Conservation (phyloP, 2,329 filamentous ascomycete genomes). For the Xylariales sp. region DNA sequence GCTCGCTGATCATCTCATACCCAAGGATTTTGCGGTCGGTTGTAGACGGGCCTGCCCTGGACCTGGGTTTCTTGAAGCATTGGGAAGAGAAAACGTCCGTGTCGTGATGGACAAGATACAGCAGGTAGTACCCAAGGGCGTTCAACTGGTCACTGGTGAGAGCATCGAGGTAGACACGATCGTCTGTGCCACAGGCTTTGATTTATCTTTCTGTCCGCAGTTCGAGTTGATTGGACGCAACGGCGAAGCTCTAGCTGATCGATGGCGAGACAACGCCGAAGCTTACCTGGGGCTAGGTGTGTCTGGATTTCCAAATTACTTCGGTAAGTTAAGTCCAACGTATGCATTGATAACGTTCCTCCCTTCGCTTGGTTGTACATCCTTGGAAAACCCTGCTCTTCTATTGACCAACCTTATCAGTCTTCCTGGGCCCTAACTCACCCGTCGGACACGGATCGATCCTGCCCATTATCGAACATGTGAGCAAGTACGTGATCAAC, state of each 20-base stretch:
- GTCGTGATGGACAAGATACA: background rate
- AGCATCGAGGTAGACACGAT: background rate
- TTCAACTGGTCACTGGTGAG: background rate
- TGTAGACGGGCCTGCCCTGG: background rate
- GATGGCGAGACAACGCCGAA: background rate
- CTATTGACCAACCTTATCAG: background rate
- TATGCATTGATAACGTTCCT: too few species aligned
- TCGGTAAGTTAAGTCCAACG: background rate
- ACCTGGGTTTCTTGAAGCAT: background rate
- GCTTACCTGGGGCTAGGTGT: background rate
- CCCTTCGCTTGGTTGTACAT: too few species aligned
- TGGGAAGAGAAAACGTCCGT: background rate
- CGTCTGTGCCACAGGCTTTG: conserved; percentile 1
- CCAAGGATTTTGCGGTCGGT: background rate
- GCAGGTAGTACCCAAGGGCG: background rate
- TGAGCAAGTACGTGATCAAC: background rate
- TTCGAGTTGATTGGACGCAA: background rate
- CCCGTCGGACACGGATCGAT: background rate
- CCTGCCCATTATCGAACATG: background rate
- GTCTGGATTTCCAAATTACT: background rate
- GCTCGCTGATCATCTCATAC: background rate
- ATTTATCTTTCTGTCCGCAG: background rate
- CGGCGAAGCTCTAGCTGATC: background rate
- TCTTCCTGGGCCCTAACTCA: background rate
- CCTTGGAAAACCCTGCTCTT: background rate